Evolutionary conservation across 2,329 filamentous ascomycete species (phyloP), one percentile per base, ranked within the genome.

Genomic region (Monosporascus sp.): DNA sequence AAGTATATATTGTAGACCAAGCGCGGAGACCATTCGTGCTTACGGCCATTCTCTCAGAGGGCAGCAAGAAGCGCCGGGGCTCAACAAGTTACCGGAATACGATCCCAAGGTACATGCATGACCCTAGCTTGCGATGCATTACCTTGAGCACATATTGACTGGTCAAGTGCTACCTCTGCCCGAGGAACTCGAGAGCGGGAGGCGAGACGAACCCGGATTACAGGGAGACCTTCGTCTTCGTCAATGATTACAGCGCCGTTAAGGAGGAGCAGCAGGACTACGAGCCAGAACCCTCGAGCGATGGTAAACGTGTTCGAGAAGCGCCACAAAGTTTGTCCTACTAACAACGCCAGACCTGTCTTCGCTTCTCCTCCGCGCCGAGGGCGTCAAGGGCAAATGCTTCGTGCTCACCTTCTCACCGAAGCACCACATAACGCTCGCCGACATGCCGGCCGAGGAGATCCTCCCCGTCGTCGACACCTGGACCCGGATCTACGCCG

Each of bases 181-280:
- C 94, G 1, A 85, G 91, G 38, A 99, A 99, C 70, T 79, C 87
- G 60, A 87, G 94, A 53, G 94, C 94, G 3, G 85, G 91, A 63
- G 94, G 94, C 52, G 91, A 94, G 65, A 70, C 72, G 55, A 99
- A 99, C 65, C 93, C 94, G 1, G 78, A 88, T 51, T 99, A 97
- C 68, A 80, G 88, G 50, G 84, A 84, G 65, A 96, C 91, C 0
- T 97, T 95, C 68, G 87, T 93, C 40, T 99, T 99, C 66, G 88
- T 97, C 61, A 99, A 99, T 66, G 94, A 99, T 70, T 99, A 94
- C 73, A 95, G 91, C 65, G 94, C 94, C 2, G 93, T 99, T 49
- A 97, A 96, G 74, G 92, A 97, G 72, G 80, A 89, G 58, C 94
- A 99, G 71, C 85, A 87, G 31, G 85, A 89, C 48, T 99, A 97